Percentiles rank a stretch among this genome's conserved stretches.
These are phyloP conservation scores for Rhododendron vialii DNA, from an alignment of 148 eudicot genomes.

Conservation along the genomic window DNA sequence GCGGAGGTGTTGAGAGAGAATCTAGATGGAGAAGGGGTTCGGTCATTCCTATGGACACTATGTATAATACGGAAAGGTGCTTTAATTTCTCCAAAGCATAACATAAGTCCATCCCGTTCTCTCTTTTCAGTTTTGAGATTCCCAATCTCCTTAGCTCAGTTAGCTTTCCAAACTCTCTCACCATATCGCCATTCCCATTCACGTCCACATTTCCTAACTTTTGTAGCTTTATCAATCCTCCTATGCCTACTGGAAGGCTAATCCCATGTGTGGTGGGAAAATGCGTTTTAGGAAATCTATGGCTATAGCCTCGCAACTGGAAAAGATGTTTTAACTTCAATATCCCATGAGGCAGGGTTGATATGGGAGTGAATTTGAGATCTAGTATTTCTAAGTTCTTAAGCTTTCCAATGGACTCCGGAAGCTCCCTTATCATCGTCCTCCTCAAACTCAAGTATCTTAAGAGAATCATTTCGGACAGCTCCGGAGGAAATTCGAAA, in stretches of 20 bases:
- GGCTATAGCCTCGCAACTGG: not conserved
- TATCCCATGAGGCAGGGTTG: slow-evolving; percentile 9
- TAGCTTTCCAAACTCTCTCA: slow-evolving; percentile 13
- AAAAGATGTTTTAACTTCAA: not conserved
- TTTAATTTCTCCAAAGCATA: slow-evolving; percentile 10
- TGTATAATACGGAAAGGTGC: not conserved
- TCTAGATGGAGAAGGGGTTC: slow-evolving; percentile 5
- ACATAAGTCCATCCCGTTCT: slow-evolving; percentile 7
- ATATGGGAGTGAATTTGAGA: not conserved
- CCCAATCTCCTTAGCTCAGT: slow-evolving; percentile 3
- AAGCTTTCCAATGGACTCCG: slow-evolving; percentile 15
- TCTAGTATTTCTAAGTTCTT: slow-evolving; percentile 14
- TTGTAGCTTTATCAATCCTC: slow-evolving; percentile 1
- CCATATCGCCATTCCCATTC: not conserved
- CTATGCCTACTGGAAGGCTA: slow-evolving; percentile 7
- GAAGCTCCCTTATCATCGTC: not conserved
- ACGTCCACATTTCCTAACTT: slow-evolving; percentile 2
- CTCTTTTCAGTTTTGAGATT: not conserved
- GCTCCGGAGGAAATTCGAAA: not conserved
- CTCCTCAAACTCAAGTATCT: slow-evolving; percentile 8
- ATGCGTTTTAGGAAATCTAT: not conserved
- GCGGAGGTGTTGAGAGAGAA: slow-evolving; percentile 2
- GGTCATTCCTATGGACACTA: not conserved
- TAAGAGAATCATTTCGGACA: not conserved
- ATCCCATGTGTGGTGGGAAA: not conserved